Evolutionary conservation across 192 early-diverging fungal species (phyloP), one percentile per base, ranked within the genome.

Genomic region (Pilaira anomala): DNA sequence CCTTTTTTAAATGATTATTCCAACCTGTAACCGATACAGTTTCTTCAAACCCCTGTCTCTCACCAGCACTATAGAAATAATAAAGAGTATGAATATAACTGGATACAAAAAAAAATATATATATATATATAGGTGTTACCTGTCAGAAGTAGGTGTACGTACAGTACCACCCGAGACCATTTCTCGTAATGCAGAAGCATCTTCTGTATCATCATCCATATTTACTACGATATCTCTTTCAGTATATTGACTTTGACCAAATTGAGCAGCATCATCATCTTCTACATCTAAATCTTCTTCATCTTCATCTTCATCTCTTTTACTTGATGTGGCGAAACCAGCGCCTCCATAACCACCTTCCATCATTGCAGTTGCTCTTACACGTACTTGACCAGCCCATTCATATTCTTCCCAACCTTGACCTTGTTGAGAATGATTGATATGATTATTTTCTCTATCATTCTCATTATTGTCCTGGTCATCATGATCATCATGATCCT

Each of bases 271-370:
- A 59, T 85, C 91, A 39, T 94, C 88, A 4, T 86, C 86, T 53
- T 95, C 92, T 16, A 95, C 86, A 73, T 93, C 88, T 18, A 94
- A 65, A 61, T 93, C 91, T 48, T 88, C 89, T 48, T 94, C 91
- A 12, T 82, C 78, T 22, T 79, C 72, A 56, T 87, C 74, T 57
- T 89, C 88, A 25, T 79, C 71, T 53, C 85, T 70, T 24, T 77
- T 75, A 16, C 56, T 61, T 22, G 79, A 58, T 7, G 66, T 73
- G 21, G 71, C 65, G 39, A 73, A 69, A 24, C 75, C 70, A 14
- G 73, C 63, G 5, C 68, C 88, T 29, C 75, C 75, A 66, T 80
- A 85, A 2, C 90, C 88, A 36, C 92, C 93, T 65, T 94, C 88
- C 63, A 93, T 72, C 73, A 95, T 75, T 0, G 93, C 80, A 0